Conservation (phyloP, 306 rosid species). For the Albizia julibrissin region DNA sequence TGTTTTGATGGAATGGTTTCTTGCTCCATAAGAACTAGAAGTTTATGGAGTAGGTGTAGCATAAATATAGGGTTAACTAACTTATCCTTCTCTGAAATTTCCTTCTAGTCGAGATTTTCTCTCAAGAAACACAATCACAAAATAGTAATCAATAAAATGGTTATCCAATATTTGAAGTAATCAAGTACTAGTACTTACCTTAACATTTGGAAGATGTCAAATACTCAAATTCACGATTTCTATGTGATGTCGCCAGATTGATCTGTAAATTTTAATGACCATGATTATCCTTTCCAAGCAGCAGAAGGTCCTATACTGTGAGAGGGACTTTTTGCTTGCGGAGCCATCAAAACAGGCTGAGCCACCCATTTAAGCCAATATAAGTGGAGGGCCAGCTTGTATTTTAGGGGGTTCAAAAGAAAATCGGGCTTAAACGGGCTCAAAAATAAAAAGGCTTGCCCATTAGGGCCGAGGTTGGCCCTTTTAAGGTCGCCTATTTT, state of each 20-base stretch:
- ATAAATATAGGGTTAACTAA: not conserved
- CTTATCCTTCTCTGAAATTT: not conserved
- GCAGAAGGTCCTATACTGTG: not conserved
- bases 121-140: not conserved
- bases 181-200: not conserved
- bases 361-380: no score
- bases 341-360: no score
- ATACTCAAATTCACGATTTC: not conserved
- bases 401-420: no score
- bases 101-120: not conserved
- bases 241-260: not conserved
- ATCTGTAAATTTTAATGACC: not conserved
- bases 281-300: not conserved
- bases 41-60: not conserved
- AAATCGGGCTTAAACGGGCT: no score
- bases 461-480: no score
- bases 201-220: not conserved
- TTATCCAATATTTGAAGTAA: not conserved
- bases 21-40: not conserved
- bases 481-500: no score
- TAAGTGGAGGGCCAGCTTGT: no score
- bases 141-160: not conserved
- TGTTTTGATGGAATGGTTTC: not conserved
- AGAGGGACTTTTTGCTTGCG: not conserved
- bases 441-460: no score